Percentiles rank a stretch among this genome's conserved stretches.
Evolutionary conservation across 768 basidiomycete genomes (phyloP).

Genomic region (Zangia roseola): DNA sequence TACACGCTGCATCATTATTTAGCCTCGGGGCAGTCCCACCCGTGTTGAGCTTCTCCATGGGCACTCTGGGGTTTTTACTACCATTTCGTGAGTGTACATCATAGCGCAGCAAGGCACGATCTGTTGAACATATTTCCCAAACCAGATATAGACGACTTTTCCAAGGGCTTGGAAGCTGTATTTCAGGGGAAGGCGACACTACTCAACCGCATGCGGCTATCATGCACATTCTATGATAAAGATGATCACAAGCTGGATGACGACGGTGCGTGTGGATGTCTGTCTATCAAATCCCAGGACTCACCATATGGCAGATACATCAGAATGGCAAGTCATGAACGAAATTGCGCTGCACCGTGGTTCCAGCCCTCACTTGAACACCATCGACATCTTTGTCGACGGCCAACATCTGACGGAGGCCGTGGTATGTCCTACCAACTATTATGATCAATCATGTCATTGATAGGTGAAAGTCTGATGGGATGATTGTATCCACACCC

Average conservation of each 20-base stretch:
- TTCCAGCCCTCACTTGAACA: slow-evolving; percentile 86
- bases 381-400: slow-evolving; percentile 92
- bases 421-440: slow-evolving; percentile 58
- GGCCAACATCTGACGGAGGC: slow-evolving; percentile 95
- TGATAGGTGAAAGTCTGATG: slow-evolving; percentile 67
- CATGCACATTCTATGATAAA: slow-evolving; percentile 72
- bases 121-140: slow-evolving; percentile 2
- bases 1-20: slow-evolving; percentile 91
- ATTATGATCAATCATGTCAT: slow-evolving; percentile 8
- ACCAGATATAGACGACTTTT: slow-evolving; percentile 86
- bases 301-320: not conserved
- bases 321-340: slow-evolving; percentile 97
- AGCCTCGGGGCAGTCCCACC: slow-evolving; percentile 90
- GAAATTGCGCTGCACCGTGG: slow-evolving; percentile 93
- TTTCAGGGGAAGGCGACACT: slow-evolving; percentile 79
- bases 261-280: slow-evolving; percentile 47
- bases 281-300: not conserved
- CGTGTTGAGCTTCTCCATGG: slow-evolving; percentile 64
- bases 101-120: not conserved
- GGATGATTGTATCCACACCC: slow-evolving; percentile 91
- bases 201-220: slow-evolving; percentile 86
- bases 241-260: slow-evolving; percentile 57
- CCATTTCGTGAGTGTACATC: slow-evolving; percentile 74
- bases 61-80: slow-evolving; percentile 88
- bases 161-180: slow-evolving; percentile 75